These are phyloP conservation scores for Serendipita indica DNA, from an alignment of 768 basidiomycete genomes.

Conservation along the genomic window DNA sequence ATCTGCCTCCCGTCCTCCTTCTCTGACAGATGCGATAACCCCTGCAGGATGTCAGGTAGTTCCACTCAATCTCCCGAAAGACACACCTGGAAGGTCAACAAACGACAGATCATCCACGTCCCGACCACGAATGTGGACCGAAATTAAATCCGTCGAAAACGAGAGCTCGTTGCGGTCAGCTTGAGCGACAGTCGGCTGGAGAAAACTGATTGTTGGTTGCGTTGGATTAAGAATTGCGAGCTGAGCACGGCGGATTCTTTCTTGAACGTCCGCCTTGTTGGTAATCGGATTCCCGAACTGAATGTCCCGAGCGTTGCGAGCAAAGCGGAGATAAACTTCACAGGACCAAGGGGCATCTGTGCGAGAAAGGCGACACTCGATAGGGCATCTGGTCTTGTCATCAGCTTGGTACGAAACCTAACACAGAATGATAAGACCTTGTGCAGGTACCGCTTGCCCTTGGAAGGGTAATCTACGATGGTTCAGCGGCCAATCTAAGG, in stretches of 20 bases:
- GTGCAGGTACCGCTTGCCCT: conserved; percentile 11
- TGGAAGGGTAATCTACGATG: conserved; percentile 8
- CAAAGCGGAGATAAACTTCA: conserved; percentile 16
- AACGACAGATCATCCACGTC: conserved; percentile 51
- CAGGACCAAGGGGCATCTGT: conserved; percentile 15
- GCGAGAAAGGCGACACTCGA: conserved; percentile 16
- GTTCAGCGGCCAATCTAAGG: neutral
- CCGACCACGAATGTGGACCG: conserved; percentile 41
- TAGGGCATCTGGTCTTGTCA: conserved; percentile 13
- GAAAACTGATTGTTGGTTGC: conserved; percentile 8
- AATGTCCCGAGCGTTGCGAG: conserved; percentile 11
- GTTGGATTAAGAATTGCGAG: conserved; percentile 19
- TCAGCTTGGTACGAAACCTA: neutral
- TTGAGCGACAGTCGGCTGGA: neutral
- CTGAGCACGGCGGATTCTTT: conserved; percentile 16
- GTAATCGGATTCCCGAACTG: conserved; percentile 15
- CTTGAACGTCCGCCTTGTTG: conserved; percentile 15
- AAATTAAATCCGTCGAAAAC: conserved; percentile 45
- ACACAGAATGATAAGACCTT: neutral
- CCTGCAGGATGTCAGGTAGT: conserved; percentile 22
- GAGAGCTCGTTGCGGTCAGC: neutral
- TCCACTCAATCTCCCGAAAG: neutral
- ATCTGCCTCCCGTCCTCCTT: conserved; percentile 36
- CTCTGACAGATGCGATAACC: conserved; percentile 42
- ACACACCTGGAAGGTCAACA: conserved; percentile 42